A percentile compares a stretch with the other conserved stretches of the same genome.
Conservation (phyloP, 2,329 filamentous ascomycete species). For the Aureobasidium sp. region DNA sequence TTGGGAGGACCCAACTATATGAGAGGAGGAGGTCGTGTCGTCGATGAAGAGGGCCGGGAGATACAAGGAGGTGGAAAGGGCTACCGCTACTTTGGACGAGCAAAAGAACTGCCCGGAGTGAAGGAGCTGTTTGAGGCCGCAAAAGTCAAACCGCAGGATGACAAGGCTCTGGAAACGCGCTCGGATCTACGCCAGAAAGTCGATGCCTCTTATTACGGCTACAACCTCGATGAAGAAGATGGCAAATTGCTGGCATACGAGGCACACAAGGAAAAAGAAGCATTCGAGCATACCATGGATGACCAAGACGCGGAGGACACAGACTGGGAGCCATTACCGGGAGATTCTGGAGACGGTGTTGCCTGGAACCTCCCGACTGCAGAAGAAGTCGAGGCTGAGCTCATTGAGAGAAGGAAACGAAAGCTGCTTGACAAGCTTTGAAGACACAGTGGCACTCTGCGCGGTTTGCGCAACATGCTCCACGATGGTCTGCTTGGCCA, state of each 20-base stretch:
- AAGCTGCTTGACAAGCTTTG: slow-evolving; percentile 75
- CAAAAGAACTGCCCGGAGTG: slow-evolving; percentile 82
- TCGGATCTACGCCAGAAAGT: slow-evolving; percentile 67
- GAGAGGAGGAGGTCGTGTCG: slow-evolving; percentile 49
- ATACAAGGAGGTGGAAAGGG: slow-evolving; percentile 67
- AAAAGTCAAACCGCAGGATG: slow-evolving; percentile 43
- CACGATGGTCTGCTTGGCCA: not conserved
- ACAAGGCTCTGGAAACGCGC: slow-evolving; percentile 54
- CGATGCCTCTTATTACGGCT: slow-evolving; percentile 93
- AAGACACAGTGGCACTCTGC: not conserved
- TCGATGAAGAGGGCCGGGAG: slow-evolving; percentile 47
- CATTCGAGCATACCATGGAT: slow-evolving; percentile 57
- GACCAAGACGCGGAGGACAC: slow-evolving; percentile 40
- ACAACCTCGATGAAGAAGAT: slow-evolving; percentile 87
- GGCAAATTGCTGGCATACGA: slow-evolving; percentile 74
- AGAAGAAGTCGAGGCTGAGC: slow-evolving; percentile 88
- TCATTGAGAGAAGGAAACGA: slow-evolving; percentile 76
- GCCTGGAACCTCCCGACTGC: slow-evolving; percentile 76
- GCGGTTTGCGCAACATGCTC: not conserved
- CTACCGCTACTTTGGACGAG: slow-evolving; percentile 89
- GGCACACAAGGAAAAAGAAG: slow-evolving; percentile 68
- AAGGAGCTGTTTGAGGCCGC: slow-evolving; percentile 92
- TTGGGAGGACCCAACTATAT: slow-evolving; percentile 97
- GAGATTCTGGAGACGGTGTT: slow-evolving; percentile 73
- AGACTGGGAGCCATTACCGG: slow-evolving; percentile 75